Evolutionary conservation across 1,284 basidiomycete species (phyloP).

Genomic region (Phenoliferia sp.): DNA sequence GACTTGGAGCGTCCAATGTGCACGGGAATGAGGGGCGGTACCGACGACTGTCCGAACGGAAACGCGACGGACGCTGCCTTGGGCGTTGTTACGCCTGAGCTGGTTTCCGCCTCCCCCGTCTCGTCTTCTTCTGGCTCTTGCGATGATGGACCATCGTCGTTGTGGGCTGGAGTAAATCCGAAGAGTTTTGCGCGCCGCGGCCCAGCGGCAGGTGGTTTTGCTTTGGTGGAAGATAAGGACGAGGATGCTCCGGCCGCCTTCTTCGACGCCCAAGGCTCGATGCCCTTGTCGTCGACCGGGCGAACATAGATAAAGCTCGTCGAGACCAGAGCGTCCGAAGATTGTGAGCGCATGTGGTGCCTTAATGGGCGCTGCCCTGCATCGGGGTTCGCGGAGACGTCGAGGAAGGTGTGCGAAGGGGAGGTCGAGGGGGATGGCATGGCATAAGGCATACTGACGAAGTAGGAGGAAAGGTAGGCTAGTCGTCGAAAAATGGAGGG

Average conservation of each 20-base stretch:
- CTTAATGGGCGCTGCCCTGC: slow-evolving; percentile 20
- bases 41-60: slow-evolving; percentile 3
- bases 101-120: background rate
- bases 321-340: slow-evolving; percentile 22
- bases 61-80: slow-evolving; percentile 1
- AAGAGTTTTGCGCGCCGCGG: slow-evolving; percentile 10
- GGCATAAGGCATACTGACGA: slow-evolving; percentile 24
- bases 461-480: slow-evolving; percentile 1
- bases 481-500: too few relatives aligned
- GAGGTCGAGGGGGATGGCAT: slow-evolving; percentile 10
- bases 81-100: too few relatives aligned
- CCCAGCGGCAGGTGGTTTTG: background rate
- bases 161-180: slow-evolving; percentile 12
- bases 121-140: slow-evolving; percentile 13
- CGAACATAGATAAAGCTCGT: slow-evolving; percentile 32
- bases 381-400: slow-evolving; percentile 1
- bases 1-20: slow-evolving; percentile 2
- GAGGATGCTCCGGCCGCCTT: background rate
- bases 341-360: slow-evolving; percentile 31
- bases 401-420: slow-evolving; percentile 16
- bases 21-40: slow-evolving; percentile 9
- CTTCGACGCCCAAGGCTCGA: background rate
- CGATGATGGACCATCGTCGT: slow-evolving; percentile 19
- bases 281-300: slow-evolving; percentile 15
- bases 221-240: background rate